A percentile compares a stretch with the other conserved stretches of the same genome.
Conservation (phyloP, 2,329 filamentous ascomycete genomes). For the Colletotrichum salicis region DNA sequence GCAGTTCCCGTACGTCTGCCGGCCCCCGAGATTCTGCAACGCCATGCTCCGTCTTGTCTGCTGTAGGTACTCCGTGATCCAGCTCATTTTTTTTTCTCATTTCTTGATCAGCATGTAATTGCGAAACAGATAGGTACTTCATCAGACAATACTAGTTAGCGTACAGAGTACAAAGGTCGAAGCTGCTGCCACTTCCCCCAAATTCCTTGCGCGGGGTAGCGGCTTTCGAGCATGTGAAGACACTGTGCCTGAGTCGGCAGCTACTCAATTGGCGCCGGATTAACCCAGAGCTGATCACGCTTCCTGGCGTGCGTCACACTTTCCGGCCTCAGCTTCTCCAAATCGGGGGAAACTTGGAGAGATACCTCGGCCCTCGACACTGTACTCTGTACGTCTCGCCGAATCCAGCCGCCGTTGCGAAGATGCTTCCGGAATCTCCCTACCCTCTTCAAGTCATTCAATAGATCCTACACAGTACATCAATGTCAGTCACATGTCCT, state of each 20-base stretch:
- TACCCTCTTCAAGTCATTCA: background rate
- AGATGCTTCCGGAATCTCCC: constrained; percentile 9
- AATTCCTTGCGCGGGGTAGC: constrained; percentile 24
- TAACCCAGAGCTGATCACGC: constrained; percentile 18
- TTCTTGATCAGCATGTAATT: background rate
- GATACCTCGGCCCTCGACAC: constrained; percentile 22
- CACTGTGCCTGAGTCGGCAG: constrained; percentile 25
- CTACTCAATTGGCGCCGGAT: constrained; percentile 11
- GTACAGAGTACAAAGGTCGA: background rate
- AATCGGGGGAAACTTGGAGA: background rate
- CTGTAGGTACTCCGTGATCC: background rate
- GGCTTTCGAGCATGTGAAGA: constrained; percentile 30
- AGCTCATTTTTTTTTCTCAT: background rate
- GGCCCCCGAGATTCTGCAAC: constrained; percentile 18
- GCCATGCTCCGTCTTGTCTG: background rate
- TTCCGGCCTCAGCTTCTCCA: constrained; percentile 10
- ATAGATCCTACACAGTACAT: background rate
- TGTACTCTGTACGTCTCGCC: background rate
- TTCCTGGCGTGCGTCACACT: constrained; percentile 26
- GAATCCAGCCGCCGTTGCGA: constrained; percentile 14
- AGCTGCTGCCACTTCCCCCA: background rate
- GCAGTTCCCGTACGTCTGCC: constrained; percentile 25
- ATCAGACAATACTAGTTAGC: background rate
- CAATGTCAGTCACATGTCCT: constrained; percentile 25
- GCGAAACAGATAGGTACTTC: background rate